phyloP scores from a whole-genome alignment of 495 filamentous ascomycete species.

The Aspergillus steynii region DNA sequence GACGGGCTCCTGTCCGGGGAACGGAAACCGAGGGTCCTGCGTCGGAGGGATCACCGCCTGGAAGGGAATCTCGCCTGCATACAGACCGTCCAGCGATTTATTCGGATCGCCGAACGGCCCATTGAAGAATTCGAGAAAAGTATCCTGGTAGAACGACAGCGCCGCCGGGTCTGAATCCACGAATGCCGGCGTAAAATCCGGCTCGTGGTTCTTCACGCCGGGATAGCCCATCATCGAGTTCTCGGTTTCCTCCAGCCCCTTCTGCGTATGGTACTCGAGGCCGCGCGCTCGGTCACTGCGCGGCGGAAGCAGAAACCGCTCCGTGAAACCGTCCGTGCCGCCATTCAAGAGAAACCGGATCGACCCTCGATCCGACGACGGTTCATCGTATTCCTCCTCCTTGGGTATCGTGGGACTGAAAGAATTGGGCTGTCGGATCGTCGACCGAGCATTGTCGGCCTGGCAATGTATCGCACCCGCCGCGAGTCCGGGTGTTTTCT shows the following conservation, averaged over 20 bases:
- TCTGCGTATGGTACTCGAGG: slow-evolving; percentile 34
- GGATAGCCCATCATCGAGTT: slow-evolving; percentile 21
- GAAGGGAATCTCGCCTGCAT: slow-evolving; percentile 22
- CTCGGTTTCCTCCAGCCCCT: slow-evolving; percentile 25
- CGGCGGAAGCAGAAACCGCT: slow-evolving; percentile 44
- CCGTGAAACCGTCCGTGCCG: slow-evolving; percentile 48
- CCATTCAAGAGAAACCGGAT: slow-evolving; percentile 51
- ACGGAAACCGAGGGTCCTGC: slow-evolving; percentile 21
- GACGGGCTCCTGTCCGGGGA: slow-evolving; percentile 19
- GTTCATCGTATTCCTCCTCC: slow-evolving; percentile 27
- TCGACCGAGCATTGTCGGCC: neutral
- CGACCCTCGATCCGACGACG: slow-evolving; percentile 44
- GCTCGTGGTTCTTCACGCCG: slow-evolving; percentile 11
- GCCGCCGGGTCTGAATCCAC: slow-evolving; percentile 27
- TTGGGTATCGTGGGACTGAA: slow-evolving; percentile 2
- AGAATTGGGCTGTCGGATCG: neutral
- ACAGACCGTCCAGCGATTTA: slow-evolving; percentile 28
- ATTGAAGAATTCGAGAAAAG: slow-evolving; percentile 44
- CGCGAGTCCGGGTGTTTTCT: slow-evolving; percentile 13
- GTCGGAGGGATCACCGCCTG: slow-evolving; percentile 13
- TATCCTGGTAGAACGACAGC: slow-evolving; percentile 41
- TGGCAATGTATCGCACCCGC: neutral
- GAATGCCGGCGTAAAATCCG: slow-evolving; percentile 24
- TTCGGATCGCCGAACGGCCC: slow-evolving; percentile 38
- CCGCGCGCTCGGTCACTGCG: slow-evolving; percentile 40